phyloP scores from a whole-genome alignment of 1,284 basidiomycete species.

The Tremellales sp. region DNA sequence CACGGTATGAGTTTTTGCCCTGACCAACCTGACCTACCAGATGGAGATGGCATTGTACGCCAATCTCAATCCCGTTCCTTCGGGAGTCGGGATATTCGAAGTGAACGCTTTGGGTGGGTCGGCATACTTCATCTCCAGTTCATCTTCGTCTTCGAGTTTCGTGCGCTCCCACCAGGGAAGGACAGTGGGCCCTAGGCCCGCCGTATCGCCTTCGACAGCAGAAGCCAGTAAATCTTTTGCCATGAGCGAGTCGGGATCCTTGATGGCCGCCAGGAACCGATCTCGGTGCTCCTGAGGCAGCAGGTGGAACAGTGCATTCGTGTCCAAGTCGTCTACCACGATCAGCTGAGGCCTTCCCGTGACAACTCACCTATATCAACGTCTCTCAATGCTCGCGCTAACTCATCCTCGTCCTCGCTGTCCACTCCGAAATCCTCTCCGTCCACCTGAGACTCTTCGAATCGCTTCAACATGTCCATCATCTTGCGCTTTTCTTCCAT shows the following conservation, averaged over 20 bases:
- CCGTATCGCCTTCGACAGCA: slow-evolving; percentile 19
- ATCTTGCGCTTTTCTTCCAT: slow-evolving; percentile 42
- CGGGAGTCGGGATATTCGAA: slow-evolving; percentile 11
- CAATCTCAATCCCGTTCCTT: slow-evolving; percentile 31
- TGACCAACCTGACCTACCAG: slow-evolving; percentile 25
- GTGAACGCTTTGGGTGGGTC: slow-evolving; percentile 8
- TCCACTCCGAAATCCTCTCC: slow-evolving; percentile 25
- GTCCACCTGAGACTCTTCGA: slow-evolving; percentile 38
- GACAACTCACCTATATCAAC: slow-evolving; percentile 39
- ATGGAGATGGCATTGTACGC: slow-evolving; percentile 42
- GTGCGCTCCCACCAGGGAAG: slow-evolving; percentile 35
- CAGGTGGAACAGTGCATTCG: slow-evolving; percentile 43
- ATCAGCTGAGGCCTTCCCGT: background rate
- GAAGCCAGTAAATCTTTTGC: slow-evolving; percentile 32
- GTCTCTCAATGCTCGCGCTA: slow-evolving; percentile 28
- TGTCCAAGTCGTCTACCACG: slow-evolving; percentile 37
- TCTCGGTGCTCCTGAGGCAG: slow-evolving; percentile 41
- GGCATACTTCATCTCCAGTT: slow-evolving; percentile 12
- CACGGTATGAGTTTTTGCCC: slow-evolving; percentile 1
- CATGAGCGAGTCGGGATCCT: slow-evolving; percentile 37
- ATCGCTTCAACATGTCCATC: slow-evolving; percentile 45
- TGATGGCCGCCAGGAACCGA: slow-evolving; percentile 37
- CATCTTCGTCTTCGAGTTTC: slow-evolving; percentile 9
- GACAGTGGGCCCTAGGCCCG: slow-evolving; percentile 10
- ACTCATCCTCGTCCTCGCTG: slow-evolving; percentile 26